Conservation (phyloP, 306 rosid species). For the Gillenia trifoliata region DNA sequence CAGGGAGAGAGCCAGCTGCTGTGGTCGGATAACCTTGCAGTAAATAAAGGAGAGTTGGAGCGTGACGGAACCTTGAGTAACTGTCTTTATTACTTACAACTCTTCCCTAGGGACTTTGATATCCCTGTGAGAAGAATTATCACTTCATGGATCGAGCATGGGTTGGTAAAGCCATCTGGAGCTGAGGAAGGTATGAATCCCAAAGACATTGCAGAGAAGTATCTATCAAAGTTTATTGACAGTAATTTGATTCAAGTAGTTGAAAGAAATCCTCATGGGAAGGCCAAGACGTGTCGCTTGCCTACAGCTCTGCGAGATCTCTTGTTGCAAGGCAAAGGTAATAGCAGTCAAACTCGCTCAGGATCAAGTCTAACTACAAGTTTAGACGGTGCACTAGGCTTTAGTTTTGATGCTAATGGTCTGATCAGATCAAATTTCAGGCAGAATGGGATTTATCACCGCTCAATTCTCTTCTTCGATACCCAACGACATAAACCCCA, state of each 20-base stretch:
- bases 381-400: background rate
- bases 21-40: background rate
- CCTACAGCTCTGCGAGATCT: background rate
- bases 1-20: background rate
- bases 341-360: background rate
- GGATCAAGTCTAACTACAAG: background rate
- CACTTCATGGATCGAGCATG: background rate
- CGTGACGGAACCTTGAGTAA: background rate
- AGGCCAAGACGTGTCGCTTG: slow-evolving; percentile 11
- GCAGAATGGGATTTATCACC: background rate
- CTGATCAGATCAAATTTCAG: too few relatives aligned
- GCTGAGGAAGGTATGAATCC: too few relatives aligned
- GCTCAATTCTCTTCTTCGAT: background rate
- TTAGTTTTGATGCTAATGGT: too few relatives aligned
- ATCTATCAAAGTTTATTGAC: background rate
- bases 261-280: slow-evolving; percentile 9
- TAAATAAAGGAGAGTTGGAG: background rate
- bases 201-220: background rate
- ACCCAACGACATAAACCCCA: background rate
- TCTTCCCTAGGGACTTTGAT: slow-evolving; percentile 13
- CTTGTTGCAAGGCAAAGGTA: background rate
- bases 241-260: slow-evolving; percentile 15
- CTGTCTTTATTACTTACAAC: background rate
- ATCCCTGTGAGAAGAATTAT: slow-evolving; percentile 16
- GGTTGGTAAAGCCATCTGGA: background rate